Evolutionary conservation across 2,329 filamentous ascomycete genomes (phyloP), one percentile per base, ranked within the genome.

Genomic region (Setomelanomma holmii): DNA sequence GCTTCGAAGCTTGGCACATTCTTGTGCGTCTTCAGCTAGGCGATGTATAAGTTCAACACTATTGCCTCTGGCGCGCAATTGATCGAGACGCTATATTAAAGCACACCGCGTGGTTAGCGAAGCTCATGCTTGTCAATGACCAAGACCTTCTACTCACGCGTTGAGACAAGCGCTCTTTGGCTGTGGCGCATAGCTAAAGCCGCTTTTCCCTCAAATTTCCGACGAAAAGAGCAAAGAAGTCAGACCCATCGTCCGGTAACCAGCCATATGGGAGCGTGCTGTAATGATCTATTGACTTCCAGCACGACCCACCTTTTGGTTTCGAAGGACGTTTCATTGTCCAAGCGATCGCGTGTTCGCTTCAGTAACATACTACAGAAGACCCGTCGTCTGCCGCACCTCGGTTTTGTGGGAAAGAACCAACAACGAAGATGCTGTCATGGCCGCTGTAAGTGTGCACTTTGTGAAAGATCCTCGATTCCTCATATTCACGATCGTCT

Each of bases 261-360:
- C 50, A 53, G 23, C 44, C 50, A 21, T 53, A 53, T 23, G 50
- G 34, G 8, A 53, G 50, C 16, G 40, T 53, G 45, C 50, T 44
- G 21, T 21, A 53, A 23, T 44, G 34, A 12, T 43, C n/a, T 12
- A 40, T 39, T 20, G 50, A 44, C 33, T 49, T 48, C 45, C 39
- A 48, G 19, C 11, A 40, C 23, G 23, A 16, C 16, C 23, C 20
- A 20, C 23, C 40, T 17, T n/a, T 42, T 21, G n/a, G 24, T 12
- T 51, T 30, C 24, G 12, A 30, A 35, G 34, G 49, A 3, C 16
- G 41, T 20, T 41, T 17, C 35, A 51, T 35, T 24, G 35, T 51
- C 49, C 49, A 51, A 5, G 49, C 36, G 14, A 51, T 51, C 23
- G 21, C 42, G 24, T 27, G 27, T 38, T 27, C 24, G 14, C 12